Conservation (phyloP, 2,329 filamentous ascomycete species). For the Elsinoe necatrix region DNA sequence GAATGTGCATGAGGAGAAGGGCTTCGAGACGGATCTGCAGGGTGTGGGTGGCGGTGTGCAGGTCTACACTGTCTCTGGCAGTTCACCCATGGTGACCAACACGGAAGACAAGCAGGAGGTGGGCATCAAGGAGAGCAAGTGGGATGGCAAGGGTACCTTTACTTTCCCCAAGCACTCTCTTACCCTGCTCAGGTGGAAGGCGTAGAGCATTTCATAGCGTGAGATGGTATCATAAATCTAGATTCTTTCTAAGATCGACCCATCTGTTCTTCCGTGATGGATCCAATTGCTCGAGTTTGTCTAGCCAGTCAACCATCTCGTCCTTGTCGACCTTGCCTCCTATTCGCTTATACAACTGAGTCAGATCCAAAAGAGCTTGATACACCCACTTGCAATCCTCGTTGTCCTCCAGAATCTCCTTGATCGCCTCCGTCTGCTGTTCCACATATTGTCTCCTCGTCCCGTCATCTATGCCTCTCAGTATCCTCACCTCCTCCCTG, state of each 20-base stretch:
- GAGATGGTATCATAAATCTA: conserved; percentile 30
- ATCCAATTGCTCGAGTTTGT: conserved; percentile 60
- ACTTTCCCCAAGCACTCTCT: conserved; percentile 50
- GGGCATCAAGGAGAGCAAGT: conserved; percentile 50
- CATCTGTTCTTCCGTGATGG: conserved; percentile 67
- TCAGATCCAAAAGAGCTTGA: conserved; percentile 72
- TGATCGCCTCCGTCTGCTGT: conserved; percentile 65
- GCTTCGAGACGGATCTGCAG: conserved; percentile 51
- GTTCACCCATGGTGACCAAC: conserved; percentile 51
- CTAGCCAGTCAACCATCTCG: conserved; percentile 48
- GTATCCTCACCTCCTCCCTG: conserved; percentile 50
- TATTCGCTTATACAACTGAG: conserved; percentile 50
- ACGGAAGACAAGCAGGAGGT: conserved; percentile 56
- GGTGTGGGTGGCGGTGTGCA: conserved; percentile 48
- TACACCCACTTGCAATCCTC: conserved; percentile 81
- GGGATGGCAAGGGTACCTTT: conserved; percentile 55
- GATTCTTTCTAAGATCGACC: conserved; percentile 55
- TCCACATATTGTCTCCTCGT: conserved; percentile 59
- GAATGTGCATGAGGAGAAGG: conserved; percentile 56
- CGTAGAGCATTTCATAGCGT: not conserved
- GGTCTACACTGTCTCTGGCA: conserved; percentile 56
- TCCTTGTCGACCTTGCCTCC: conserved; percentile 30
- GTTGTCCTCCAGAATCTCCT: conserved; percentile 57
- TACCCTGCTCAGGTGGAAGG: conserved; percentile 19
- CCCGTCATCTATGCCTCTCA: conserved; percentile 51